Conservation (phyloP, 2,329 filamentous ascomycete species). For the Chaetomium sp. region DNA sequence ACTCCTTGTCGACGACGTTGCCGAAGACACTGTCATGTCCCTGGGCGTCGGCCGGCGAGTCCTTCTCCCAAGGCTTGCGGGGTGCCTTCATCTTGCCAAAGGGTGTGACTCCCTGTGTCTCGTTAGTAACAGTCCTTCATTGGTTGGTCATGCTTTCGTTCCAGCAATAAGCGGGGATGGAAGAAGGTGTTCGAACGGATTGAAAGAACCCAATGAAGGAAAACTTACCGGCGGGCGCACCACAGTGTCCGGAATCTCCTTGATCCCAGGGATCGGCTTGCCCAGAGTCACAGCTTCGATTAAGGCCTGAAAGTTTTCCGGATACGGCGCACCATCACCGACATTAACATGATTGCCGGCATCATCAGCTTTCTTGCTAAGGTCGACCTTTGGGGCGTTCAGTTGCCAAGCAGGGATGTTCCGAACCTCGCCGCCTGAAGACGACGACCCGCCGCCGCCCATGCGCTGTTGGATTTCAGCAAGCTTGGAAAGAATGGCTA, state of each 20-base stretch:
- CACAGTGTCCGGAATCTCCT: slow-evolving; percentile 76
- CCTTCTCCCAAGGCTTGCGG: slow-evolving; percentile 70
- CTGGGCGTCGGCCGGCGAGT: slow-evolving; percentile 1
- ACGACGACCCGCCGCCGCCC: slow-evolving; percentile 1
- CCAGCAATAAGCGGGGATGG: too few species aligned
- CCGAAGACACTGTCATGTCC: slow-evolving; percentile 19
- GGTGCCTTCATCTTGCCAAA: slow-evolving; percentile 43
- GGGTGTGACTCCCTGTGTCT: slow-evolving; percentile 34
- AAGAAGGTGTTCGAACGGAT: too few species aligned
- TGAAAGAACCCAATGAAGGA: neutral
- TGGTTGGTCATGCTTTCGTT: too few species aligned
- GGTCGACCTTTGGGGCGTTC: slow-evolving; percentile 42
- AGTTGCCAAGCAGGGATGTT: slow-evolving; percentile 40
- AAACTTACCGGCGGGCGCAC: slow-evolving; percentile 59
- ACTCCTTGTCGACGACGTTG: slow-evolving; percentile 30
- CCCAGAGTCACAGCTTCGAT: slow-evolving; percentile 78
- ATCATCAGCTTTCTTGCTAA: slow-evolving; percentile 38
- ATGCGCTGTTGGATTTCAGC: slow-evolving; percentile 23
- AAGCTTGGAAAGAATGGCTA: slow-evolving; percentile 20
- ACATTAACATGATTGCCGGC: slow-evolving; percentile 11
- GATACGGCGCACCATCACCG: slow-evolving; percentile 56
- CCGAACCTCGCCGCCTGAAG: neutral
- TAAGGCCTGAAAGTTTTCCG: slow-evolving; percentile 76
- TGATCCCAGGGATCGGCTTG: slow-evolving; percentile 78
- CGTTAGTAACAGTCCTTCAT: too few species aligned